A percentile compares a stretch with the other conserved stretches of the same genome.
Conservation (phyloP, 441 rosid genomes). For the Corymbia calophylla region DNA sequence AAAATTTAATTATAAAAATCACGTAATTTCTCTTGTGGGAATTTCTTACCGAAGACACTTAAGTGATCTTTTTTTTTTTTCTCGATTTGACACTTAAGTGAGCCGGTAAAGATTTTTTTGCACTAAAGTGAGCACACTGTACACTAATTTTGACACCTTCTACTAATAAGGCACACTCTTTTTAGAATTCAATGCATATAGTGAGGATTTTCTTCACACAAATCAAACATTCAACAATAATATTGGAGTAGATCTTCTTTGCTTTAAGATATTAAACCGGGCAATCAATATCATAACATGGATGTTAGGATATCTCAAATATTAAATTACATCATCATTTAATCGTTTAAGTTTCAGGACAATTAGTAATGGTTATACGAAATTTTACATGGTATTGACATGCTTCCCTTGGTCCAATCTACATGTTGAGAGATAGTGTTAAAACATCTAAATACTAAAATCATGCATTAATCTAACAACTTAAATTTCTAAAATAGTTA, state of each 20-base stretch:
- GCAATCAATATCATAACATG: too few relatives aligned
- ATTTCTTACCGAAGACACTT: too few relatives aligned
- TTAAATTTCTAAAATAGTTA: not conserved
- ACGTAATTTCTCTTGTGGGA: too few relatives aligned
- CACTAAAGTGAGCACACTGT: too few relatives aligned
- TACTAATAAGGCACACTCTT: not conserved
- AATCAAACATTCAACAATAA: not conserved
- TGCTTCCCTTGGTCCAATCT: not conserved
- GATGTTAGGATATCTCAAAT: not conserved
- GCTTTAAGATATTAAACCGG: not conserved
- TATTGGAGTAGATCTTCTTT: not conserved
- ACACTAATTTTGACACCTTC: too few relatives aligned
- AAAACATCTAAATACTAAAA: not conserved
- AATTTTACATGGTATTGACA: not conserved
- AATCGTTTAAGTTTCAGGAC: fast-evolving
- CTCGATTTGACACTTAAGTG: too few relatives aligned
- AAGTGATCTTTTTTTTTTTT: too few relatives aligned
- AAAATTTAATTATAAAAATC: too few relatives aligned
- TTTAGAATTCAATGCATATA: not conserved
- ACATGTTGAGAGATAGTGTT: fast-evolving
- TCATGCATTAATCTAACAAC: fast-evolving
- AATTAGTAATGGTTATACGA: fast-evolving
- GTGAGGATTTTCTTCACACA: not conserved
- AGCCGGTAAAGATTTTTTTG: too few relatives aligned
- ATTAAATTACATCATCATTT: not conserved